These are phyloP conservation scores for Trichophyton simii DNA, from an alignment of 2,329 filamentous ascomycete species.

Conservation along the genomic window DNA sequence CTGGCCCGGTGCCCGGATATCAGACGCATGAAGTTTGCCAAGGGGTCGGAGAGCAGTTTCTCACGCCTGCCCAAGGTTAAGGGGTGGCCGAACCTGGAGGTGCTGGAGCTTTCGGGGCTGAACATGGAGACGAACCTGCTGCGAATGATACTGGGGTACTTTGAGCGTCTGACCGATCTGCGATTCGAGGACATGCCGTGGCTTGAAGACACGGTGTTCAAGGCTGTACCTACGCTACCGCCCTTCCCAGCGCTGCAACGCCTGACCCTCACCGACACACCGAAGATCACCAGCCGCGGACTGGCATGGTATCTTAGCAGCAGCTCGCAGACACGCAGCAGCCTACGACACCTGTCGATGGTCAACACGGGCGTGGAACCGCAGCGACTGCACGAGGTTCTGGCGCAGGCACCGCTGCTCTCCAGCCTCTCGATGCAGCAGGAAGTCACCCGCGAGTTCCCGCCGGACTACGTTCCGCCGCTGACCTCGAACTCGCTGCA, in stretches of 20 bases:
- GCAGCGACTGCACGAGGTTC: slow-evolving; percentile 31
- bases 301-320: slow-evolving; percentile 55
- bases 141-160: slow-evolving; percentile 55
- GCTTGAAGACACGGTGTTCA: slow-evolving; percentile 67
- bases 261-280: slow-evolving; percentile 58
- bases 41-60: slow-evolving; percentile 66
- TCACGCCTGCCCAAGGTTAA: slow-evolving; percentile 51
- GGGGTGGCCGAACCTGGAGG: slow-evolving; percentile 31
- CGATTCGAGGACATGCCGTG: slow-evolving; percentile 58
- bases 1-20: slow-evolving; percentile 72
- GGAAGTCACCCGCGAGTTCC: slow-evolving; percentile 45
- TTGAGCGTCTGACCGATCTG: slow-evolving; percentile 58
- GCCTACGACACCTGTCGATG: slow-evolving; percentile 57
- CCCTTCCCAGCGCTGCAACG: slow-evolving; percentile 63
- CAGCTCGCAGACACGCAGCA: slow-evolving; percentile 44
- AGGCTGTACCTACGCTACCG: slow-evolving; percentile 51
- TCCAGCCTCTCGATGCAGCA: slow-evolving; percentile 42
- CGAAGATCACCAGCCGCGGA: slow-evolving; percentile 58
- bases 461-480: slow-evolving; percentile 41
- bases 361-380: slow-evolving; percentile 54
- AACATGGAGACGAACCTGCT: slow-evolving; percentile 36
- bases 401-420: slow-evolving; percentile 32
- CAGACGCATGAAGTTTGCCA: slow-evolving; percentile 75
- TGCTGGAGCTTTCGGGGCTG: slow-evolving; percentile 29
- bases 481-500: slow-evolving; percentile 57